These are phyloP conservation scores for Fusarium fujikuroi DNA, from an alignment of 2,329 filamentous ascomycete species.

Conservation along the genomic window DNA sequence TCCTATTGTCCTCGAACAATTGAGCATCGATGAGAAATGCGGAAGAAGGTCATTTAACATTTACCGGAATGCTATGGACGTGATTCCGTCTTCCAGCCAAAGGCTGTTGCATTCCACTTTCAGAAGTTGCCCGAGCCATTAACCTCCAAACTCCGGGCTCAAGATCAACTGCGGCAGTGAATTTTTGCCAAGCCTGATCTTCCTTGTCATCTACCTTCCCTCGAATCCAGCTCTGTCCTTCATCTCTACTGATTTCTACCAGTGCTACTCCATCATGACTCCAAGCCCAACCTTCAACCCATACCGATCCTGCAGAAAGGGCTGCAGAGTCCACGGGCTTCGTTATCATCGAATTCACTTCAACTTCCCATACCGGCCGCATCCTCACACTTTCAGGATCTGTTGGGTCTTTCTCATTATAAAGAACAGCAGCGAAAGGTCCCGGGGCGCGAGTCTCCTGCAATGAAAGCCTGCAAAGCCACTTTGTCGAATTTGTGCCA, in stretches of 20 bases:
- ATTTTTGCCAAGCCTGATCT: background rate
- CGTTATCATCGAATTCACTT: slow-evolving; percentile 24
- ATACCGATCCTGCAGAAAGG: background rate
- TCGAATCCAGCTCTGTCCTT: background rate
- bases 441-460: background rate
- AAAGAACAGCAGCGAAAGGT: background rate
- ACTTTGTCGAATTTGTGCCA: slow-evolving; percentile 23
- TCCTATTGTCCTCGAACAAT: background rate
- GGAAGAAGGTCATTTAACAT: slow-evolving; percentile 55
- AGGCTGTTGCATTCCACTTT: background rate
- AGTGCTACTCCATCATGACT: background rate
- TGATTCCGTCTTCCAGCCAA: background rate
- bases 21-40: slow-evolving; percentile 26
- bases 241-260: background rate
- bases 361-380: slow-evolving; percentile 16
- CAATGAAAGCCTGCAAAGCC: slow-evolving; percentile 3
- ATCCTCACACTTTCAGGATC: background rate
- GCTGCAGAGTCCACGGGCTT: background rate
- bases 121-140: background rate
- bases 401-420: slow-evolving; percentile 8
- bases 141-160: background rate
- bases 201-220: background rate
- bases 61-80: background rate
- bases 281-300: slow-evolving; percentile 7
- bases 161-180: background rate